Percentiles rank a stretch among this genome's conserved stretches.
These are phyloP conservation scores for Candida golubevii DNA, from an alignment of 805 yeast genomes.

Conservation along the genomic window DNA sequence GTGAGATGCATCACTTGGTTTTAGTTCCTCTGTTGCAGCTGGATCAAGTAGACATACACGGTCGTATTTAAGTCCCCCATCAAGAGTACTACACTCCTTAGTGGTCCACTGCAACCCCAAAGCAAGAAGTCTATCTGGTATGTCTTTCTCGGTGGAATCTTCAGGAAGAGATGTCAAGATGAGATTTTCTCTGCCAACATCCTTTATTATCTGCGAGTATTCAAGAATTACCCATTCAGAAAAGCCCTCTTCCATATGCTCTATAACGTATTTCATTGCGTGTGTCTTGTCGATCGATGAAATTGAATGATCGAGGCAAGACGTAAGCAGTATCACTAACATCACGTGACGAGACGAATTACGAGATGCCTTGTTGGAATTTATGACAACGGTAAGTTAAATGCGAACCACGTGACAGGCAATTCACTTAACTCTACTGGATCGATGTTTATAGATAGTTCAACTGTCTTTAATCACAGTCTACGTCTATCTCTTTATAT, in stretches of 20 bases:
- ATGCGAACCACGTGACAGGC: too few relatives aligned
- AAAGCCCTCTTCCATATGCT: conserved; percentile 96
- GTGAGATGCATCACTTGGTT: conserved; percentile 58
- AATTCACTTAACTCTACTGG: too few relatives aligned
- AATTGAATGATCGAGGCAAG: too few relatives aligned
- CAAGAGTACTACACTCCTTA: conserved; percentile 56
- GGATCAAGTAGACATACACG: conserved; percentile 88
- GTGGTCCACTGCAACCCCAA: conserved; percentile 81
- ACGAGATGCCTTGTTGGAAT: too few relatives aligned
- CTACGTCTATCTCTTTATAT: too few relatives aligned
- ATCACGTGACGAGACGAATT: too few relatives aligned
- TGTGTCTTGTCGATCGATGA: neutral
- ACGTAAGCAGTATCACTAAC: too few relatives aligned
- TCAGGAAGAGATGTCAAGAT: conserved; percentile 72
- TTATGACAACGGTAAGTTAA: too few relatives aligned
- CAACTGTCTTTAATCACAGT: too few relatives aligned
- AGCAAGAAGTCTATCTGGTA: conserved; percentile 56
- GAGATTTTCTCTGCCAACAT: conserved; percentile 74
- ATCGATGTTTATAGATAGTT: too few relatives aligned
- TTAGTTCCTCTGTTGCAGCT: conserved; percentile 68
- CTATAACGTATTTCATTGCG: conserved; percentile 86
- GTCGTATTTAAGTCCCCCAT: conserved; percentile 39
- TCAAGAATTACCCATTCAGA: conserved; percentile 94
- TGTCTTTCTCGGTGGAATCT: conserved; percentile 53
- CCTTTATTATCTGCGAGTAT: conserved; percentile 75